phyloP scores from a whole-genome alignment of 2,329 filamentous ascomycete species.

The Cytospora piceae region DNA sequence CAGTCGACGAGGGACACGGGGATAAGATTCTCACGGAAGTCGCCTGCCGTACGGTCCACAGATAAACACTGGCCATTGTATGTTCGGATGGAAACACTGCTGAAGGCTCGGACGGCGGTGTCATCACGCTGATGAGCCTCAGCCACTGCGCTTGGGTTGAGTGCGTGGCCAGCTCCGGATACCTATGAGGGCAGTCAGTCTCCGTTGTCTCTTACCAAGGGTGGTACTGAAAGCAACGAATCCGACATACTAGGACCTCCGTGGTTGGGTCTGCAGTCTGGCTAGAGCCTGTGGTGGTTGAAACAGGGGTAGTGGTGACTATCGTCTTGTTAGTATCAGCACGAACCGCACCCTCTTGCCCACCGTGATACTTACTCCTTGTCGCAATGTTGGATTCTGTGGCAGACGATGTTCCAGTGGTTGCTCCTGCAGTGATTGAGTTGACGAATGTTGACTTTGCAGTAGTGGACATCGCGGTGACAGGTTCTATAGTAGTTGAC shows the following conservation, averaged over 20 bases:
- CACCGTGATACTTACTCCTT: not conserved
- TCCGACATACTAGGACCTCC: not conserved
- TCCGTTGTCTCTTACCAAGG: not conserved
- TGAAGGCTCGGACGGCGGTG: conserved; percentile 51
- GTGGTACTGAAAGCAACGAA: not conserved
- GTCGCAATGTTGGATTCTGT: not conserved
- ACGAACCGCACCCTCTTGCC: not conserved
- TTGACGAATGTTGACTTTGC: not conserved
- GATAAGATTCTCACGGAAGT: conserved; percentile 59
- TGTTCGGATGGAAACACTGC: conserved; percentile 49
- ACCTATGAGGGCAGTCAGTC: conserved; percentile 47
- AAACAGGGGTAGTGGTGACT: conserved; percentile 31
- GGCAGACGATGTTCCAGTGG: not conserved
- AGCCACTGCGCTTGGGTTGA: conserved; percentile 54
- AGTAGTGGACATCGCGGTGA: no score
- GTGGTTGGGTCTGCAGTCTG: not conserved
- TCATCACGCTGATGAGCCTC: conserved; percentile 52
- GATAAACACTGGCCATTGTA: conserved; percentile 56
- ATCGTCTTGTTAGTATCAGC: conserved; percentile 32
- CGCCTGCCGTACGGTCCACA: conserved; percentile 55
- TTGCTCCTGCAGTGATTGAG: not conserved
- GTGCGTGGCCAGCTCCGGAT: conserved; percentile 52
- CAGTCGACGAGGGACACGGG: conserved; percentile 52
- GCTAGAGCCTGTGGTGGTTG: not conserved
- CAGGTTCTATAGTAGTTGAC: not conserved